These are phyloP conservation scores for Gossypium aridum DNA, from an alignment of 441 rosid genomes.

Conservation along the genomic window DNA sequence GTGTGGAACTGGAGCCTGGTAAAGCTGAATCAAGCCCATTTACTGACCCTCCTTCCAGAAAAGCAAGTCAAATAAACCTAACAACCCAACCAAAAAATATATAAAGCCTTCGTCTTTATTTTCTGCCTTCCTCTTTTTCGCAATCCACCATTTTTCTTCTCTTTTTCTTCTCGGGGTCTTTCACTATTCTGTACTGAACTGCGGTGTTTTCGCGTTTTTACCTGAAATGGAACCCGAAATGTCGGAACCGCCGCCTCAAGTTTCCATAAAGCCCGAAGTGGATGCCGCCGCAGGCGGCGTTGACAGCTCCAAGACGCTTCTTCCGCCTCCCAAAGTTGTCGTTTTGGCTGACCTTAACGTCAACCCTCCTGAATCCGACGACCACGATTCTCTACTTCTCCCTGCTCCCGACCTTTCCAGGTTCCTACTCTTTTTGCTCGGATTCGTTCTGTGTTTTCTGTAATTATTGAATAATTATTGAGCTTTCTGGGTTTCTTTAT, in stretches of 20 bases:
- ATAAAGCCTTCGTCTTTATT: not conserved
- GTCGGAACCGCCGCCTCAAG: conserved; percentile 14
- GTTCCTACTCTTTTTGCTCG: conserved; percentile 18
- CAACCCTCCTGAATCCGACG: conserved; percentile 77
- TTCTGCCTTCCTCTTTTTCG: not conserved
- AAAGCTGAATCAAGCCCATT: not conserved
- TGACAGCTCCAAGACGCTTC: conserved; percentile 24
- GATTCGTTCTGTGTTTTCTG: not conserved
- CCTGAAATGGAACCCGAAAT: conserved; percentile 15
- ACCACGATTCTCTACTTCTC: conserved; percentile 29
- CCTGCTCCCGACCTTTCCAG: conserved; percentile 34
- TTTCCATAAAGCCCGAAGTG: conserved; percentile 41
- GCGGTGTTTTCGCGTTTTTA: not conserved
- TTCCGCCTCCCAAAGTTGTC: conserved; percentile 45
- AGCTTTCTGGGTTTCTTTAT: not conserved
- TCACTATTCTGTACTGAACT: not conserved
- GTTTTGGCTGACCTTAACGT: conserved; percentile 87
- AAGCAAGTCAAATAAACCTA: not conserved
- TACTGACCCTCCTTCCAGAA: not conserved
- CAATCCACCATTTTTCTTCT: not conserved
- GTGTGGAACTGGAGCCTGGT: not conserved
- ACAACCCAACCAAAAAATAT: not conserved
- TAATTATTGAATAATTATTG: not conserved
- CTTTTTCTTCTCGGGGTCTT: not conserved
- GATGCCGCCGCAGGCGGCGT: conserved; percentile 3